These are phyloP conservation scores for Aurantiochytrium sp. DNA, from an alignment of 108 stramenopile genomes.

Conservation along the genomic window DNA sequence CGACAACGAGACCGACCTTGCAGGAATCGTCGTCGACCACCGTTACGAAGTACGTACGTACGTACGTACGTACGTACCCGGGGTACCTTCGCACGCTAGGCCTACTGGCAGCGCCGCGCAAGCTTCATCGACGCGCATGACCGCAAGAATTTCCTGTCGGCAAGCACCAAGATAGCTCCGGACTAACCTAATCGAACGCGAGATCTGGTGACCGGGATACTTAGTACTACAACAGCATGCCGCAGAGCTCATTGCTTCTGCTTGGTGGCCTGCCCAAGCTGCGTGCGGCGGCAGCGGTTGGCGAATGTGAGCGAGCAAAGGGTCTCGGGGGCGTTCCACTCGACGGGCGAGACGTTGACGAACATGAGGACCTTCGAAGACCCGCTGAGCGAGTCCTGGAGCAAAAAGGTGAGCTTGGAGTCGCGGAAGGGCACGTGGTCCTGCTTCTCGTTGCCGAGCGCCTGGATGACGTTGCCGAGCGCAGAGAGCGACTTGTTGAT, in stretches of 20 bases:
- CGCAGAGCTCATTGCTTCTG: not conserved
- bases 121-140: no score
- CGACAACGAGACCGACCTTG: no score
- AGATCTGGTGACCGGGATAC: no score
- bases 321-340: slow-evolving; percentile 72
- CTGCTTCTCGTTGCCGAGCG: slow-evolving; percentile 41
- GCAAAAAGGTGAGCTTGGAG: slow-evolving; percentile 80
- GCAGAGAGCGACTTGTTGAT: slow-evolving; percentile 60
- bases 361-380: slow-evolving; percentile 84
- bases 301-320: slow-evolving; percentile 79
- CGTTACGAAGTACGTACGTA: no score
- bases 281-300: slow-evolving; percentile 35
- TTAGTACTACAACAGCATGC: no score
- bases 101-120: no score
- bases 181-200: no score
- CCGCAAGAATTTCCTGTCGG: no score
- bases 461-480: slow-evolving; percentile 60
- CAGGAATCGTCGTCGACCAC: no score
- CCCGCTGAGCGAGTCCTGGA: slow-evolving; percentile 77
- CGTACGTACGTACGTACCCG: no score
- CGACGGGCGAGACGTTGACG: slow-evolving; percentile 79
- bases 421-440: slow-evolving; percentile 83
- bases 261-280: slow-evolving; percentile 42
- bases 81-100: no score
- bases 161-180: no score